Base-by-base conservation (phyloP, 371 early-diverging fungal species). In the Mucor irregularis region DNA sequence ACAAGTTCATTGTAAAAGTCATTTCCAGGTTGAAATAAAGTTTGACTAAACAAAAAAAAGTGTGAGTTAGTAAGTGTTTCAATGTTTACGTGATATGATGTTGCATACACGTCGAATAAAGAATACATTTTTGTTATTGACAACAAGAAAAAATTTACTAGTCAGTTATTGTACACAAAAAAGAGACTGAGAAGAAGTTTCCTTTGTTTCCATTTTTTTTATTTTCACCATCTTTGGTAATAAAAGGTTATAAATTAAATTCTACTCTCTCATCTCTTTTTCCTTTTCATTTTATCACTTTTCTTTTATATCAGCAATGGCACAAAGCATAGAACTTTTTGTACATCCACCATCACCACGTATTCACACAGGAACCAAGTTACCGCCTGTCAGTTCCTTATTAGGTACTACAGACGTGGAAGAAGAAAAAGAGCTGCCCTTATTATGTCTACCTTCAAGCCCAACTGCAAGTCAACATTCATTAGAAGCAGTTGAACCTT, bases 261-360 rank as follows among this genome's bases (percentile, higher is more conserved):
- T 44, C 28, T 38, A 21, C n/a, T 49, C 39, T 38, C 35, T 19
- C 11, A 48, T 48, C 38, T 52, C 37, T 11, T 42, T 21, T 49
- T 43, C 4, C 19, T 49, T 26, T 30, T 19, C 19, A 39, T 49
- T 47, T 33, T 51, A 48, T 34, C 11, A 48, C 14, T 21, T 13
- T n/a, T n/a, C n/a, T n/a, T n/a, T n/a, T n/a, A n/a, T n/a, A n/a
- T n/a, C n/a, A n/a, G 24, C 8, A 8, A 50, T 54, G 50, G 29
- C 34, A 28, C 40, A 53, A 43, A 29, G 38, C 5, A 61, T 61
- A 16, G 54, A 61, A 24, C 49, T 61, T 17, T 54, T 46, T 25
- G 16, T 61, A 16, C 61, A 61, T 26, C 61, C 61, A 37, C 61
- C 61, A 37, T 61, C 61, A 29, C 61, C 61, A 22, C n/a, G n/a